A percentile compares a stretch with the other conserved stretches of the same genome.
phyloP scores from a whole-genome alignment of 2,329 filamentous ascomycete species.

The Nannizzia gypsea region DNA sequence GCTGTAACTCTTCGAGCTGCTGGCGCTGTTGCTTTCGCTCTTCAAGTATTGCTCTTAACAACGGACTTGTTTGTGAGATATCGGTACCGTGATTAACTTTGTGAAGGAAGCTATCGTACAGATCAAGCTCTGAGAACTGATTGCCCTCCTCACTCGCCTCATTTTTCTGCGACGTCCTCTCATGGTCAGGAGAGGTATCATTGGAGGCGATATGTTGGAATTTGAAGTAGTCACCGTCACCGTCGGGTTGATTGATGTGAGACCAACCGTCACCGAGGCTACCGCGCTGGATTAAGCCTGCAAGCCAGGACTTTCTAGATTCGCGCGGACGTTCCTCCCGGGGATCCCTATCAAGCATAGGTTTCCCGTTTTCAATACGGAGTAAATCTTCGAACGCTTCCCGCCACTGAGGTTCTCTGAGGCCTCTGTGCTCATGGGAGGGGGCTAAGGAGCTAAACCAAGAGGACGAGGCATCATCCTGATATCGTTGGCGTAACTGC shows the following conservation, averaged over 20 bases:
- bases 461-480: constrained; percentile 23
- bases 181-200: neutral
- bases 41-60: constrained; percentile 27
- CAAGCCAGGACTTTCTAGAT: constrained; percentile 30
- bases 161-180: constrained; percentile 15
- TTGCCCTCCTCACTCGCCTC: constrained; percentile 23
- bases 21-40: constrained; percentile 20
- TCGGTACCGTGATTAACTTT: constrained; percentile 26
- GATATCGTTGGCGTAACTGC: constrained; percentile 18
- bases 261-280: constrained; percentile 33
- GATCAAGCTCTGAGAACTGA: constrained; percentile 39
- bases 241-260: constrained; percentile 18
- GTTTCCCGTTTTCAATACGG: constrained; percentile 35
- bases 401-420: constrained; percentile 37
- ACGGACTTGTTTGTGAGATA: constrained; percentile 24
- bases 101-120: constrained; percentile 41
- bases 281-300: constrained; percentile 30
- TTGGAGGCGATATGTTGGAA: constrained; percentile 5
- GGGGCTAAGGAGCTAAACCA: constrained; percentile 24
- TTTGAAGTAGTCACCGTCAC: constrained; percentile 11
- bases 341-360: constrained; percentile 26
- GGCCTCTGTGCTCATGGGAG: constrained; percentile 25
- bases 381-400: constrained; percentile 50
- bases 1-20: constrained; percentile 14
- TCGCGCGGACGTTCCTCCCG: constrained; percentile 20